A percentile compares a stretch with the other conserved stretches of the same genome.
phyloP scores from a whole-genome alignment of 2,329 filamentous ascomycete genomes.

The Helotiales sp. region DNA sequence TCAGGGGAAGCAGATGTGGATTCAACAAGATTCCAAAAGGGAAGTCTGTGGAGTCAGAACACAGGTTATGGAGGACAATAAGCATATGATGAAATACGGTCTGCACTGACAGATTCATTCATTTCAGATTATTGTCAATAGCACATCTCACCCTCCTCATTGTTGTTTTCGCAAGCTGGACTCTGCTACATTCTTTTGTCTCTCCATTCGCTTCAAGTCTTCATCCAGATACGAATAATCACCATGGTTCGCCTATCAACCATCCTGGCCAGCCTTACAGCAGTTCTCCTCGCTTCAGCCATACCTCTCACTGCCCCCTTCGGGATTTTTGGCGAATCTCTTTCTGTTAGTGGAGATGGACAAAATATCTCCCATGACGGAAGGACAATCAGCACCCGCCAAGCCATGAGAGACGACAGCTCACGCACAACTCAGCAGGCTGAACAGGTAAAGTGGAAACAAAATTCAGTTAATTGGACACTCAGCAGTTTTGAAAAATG shows the following conservation, averaged over 20 bases:
- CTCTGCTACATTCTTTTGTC: not conserved
- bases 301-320: slow-evolving; percentile 17
- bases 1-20: not conserved
- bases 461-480: not conserved
- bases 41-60: not conserved
- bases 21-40: not conserved
- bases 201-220: not conserved
- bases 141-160: not conserved
- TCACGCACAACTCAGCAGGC: slow-evolving; percentile 1
- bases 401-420: slow-evolving; percentile 14
- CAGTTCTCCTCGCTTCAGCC: slow-evolving; percentile 9
- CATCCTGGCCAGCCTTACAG: slow-evolving; percentile 14
- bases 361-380: slow-evolving; percentile 19
- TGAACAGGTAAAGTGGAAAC: not conserved
- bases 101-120: not conserved
- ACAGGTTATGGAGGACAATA: not conserved
- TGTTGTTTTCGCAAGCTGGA: slow-evolving; percentile 5
- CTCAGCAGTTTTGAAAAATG: slow-evolving; percentile 6
- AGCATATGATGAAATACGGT: not conserved
- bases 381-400: slow-evolving; percentile 19
- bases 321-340: slow-evolving; percentile 19
- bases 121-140: not conserved
- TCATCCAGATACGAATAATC: not conserved
- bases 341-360: slow-evolving; percentile 29
- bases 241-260: slow-evolving; percentile 1